Conservation (phyloP, 2,329 filamentous ascomycete species). For the Diaporthe helianthi region DNA sequence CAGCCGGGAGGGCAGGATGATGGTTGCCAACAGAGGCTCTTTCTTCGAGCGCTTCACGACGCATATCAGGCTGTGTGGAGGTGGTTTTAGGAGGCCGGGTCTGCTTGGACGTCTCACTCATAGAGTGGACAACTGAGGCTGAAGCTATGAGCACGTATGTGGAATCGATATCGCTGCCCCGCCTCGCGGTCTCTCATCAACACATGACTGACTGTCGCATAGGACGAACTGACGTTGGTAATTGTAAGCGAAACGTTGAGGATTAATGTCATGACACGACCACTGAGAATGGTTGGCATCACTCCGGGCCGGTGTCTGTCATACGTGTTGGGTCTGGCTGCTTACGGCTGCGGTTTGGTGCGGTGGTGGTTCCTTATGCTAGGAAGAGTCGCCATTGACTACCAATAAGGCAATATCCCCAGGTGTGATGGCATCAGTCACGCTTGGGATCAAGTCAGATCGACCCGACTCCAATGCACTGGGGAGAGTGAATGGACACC, state of each 20-base stretch:
- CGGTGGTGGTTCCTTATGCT: not conserved
- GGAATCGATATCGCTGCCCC: not conserved
- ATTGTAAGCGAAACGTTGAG: not conserved
- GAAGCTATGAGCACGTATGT: not conserved
- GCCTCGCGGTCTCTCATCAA: not conserved
- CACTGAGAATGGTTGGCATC: not conserved
- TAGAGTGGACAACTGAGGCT: not conserved
- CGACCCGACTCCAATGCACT: no score
- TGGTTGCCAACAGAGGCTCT: not conserved
- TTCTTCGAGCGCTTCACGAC: not conserved
- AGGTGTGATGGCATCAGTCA: no score
- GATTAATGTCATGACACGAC: not conserved
- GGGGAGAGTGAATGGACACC: no score
- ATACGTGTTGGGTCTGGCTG: not conserved
- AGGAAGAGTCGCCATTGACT: no score
- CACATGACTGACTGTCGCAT: not conserved
- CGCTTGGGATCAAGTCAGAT: no score
- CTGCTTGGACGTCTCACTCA: no score
- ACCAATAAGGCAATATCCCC: no score
- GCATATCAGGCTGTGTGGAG: not conserved
- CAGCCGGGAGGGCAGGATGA: not conserved
- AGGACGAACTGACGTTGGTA: not conserved
- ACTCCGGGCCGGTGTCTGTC: not conserved
- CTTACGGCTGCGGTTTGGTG: not conserved
- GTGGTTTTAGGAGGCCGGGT: not conserved